These are phyloP conservation scores for Coprinellus micaceus DNA, from an alignment of 768 basidiomycete species.

Conservation along the genomic window DNA sequence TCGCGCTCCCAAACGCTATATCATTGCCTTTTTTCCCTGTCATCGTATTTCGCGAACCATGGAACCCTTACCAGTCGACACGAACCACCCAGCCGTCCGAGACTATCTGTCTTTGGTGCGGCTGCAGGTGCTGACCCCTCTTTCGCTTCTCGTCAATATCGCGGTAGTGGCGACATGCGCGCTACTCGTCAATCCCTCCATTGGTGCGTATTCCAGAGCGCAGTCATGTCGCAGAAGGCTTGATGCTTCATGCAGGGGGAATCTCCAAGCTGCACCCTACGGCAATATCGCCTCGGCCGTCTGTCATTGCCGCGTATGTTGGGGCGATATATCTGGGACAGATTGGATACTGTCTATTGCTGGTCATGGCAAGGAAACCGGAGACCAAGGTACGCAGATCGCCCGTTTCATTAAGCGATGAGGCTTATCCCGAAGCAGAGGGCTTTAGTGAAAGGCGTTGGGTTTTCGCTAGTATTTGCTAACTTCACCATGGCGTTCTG, in stretches of 20 bases:
- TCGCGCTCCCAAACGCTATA: background rate
- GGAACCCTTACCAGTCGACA: conserved; percentile 57
- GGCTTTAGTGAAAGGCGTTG: conserved; percentile 76
- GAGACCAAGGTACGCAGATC: conserved; percentile 68
- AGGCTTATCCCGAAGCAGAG: conserved; percentile 31
- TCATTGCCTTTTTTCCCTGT: too few relatives aligned
- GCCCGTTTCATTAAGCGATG: background rate
- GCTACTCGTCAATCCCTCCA: conserved; percentile 60
- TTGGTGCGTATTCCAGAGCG: conserved; percentile 36
- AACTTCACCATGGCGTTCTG: conserved; percentile 81
- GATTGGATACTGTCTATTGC: conserved; percentile 79
- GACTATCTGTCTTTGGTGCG: conserved; percentile 67
- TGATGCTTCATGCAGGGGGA: conserved; percentile 33
- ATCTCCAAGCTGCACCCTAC: conserved; percentile 58
- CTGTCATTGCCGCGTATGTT: conserved; percentile 58
- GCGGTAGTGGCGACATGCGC: conserved; percentile 68
- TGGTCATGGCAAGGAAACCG: conserved; percentile 64
- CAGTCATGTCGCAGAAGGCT: background rate
- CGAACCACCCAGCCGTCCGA: conserved; percentile 54
- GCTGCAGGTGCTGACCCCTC: conserved; percentile 84
- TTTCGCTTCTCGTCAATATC: conserved; percentile 79
- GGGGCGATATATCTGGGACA: conserved; percentile 58
- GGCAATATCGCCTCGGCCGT: conserved; percentile 64
- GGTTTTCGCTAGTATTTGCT: conserved; percentile 66
- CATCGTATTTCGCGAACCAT: too few relatives aligned